Base-by-base conservation (phyloP, 495 filamentous ascomycete genomes). In the Trichoderma virens region DNA sequence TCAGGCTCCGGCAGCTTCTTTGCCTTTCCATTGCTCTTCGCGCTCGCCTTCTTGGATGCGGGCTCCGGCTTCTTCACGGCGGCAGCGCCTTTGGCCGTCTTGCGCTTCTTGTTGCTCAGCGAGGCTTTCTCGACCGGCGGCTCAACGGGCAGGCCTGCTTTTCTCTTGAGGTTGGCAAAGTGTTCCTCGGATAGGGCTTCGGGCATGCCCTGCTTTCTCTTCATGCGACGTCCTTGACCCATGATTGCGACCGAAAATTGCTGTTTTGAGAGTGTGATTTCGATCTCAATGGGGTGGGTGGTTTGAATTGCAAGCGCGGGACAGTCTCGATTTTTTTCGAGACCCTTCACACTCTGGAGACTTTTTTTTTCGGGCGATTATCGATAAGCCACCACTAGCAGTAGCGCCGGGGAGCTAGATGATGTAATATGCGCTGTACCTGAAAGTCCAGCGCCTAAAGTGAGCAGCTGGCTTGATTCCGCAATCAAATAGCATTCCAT, bases 171-270 rank as follows among this genome's bases (percentile, higher is more conserved):
- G 61, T 85, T 86, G 35, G 86, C 82, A 66, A 90, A 86, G 69
- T 88, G 88, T 30, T 84, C 86, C 74, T 96, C 92, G 68, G 93
- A 88, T 65, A 97, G 83, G 32, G 86, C 82, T 65, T 86, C 83
- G 34, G 95, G 95, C 66, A 89, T 83, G 39, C 91, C 95, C 80
- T 98, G 94, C 78, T 98, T 97, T 77, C 97, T 97, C 73, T 90
- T 87, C 88, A 97, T 93, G 67, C 94, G 92, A 70, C 92, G 90
- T 67, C 91, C 90, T 65, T 84, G 80, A 77, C 93, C 93, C 93
- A 97, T 97, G 73, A 74, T 86, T 35, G 59, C 31, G 59, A 38
- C 27, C 25, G 51, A 56, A 30, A 31, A 28, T 11, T 73, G 73
- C 63, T 43, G 34, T 28, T 67, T 20, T 0, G 6, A 28, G 8